Base-by-base conservation (phyloP, 2,329 filamentous ascomycete genomes). In the Moelleriella libera region DNA sequence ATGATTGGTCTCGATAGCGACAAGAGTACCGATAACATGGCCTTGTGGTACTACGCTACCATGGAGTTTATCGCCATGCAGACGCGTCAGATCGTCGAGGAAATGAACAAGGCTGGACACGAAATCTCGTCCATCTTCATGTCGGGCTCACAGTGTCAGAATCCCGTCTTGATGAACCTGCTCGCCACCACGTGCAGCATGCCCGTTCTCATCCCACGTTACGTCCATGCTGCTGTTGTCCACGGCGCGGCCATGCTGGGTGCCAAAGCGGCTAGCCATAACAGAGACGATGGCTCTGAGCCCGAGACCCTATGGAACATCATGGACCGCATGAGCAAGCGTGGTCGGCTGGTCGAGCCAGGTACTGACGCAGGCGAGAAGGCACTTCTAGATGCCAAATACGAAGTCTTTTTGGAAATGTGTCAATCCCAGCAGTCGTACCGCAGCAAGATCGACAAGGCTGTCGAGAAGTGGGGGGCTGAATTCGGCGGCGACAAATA, bases 21-120 rank as follows among this genome's bases (percentile, higher is more conserved):
- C 68, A 89, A 86, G 65, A 85, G 80, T 56, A 76, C 92, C 45
- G 87, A 95, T 60, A 84, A 87, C 46, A 78, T 98, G 46, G 89
- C 90, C 1, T 70, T 96, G 28, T 83, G 89, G 68, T 98, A 98
- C 70, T 97, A 96, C 60, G 87, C 80, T 29, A 94, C 90, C 4
- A 88, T 98, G 79, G 92, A 98, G 68, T 97, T 97, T 67, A 97
- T 98, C 58, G 89, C 92, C 31, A 78, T 97, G 64, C 92, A 98
- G 67, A 98, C 92, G 0, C 82, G 86, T 49, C 92, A 98, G 65
- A 98, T 98, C 58, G 77, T 98, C 53, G 84, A 94, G 58, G 78
- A 84, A 37, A 96, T 98, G 89, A 98, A 97, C 72, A 71, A 76
- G 44, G 74, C 88, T 1, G 92, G 92, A 8, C 92, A 98, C 68